phyloP scores from a whole-genome alignment of 2,329 filamentous ascomycete species.

The Macrophomina pseudophaseolina region DNA sequence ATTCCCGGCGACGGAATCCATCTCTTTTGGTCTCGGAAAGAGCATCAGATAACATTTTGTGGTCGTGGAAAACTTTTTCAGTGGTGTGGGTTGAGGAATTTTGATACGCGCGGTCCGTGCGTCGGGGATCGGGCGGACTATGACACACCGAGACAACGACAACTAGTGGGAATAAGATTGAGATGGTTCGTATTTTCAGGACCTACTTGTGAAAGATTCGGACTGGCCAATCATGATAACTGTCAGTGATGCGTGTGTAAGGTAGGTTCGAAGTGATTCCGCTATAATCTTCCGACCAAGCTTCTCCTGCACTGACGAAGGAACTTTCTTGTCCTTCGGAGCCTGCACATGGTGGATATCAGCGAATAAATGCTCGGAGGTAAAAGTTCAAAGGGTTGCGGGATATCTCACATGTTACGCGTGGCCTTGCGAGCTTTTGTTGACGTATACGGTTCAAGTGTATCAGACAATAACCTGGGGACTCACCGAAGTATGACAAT shows the following conservation, averaged over 20 bases:
- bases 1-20: conserved; percentile 42
- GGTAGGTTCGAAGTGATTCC: too few species aligned
- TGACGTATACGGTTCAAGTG: neutral
- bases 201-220: neutral
- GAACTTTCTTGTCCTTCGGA: neutral
- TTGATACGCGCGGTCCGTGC: conserved; percentile 1
- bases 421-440: neutral
- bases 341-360: neutral
- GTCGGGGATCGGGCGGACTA: neutral
- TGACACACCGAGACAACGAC: neutral
- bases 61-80: neutral
- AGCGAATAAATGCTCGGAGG: too few species aligned
- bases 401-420: neutral
- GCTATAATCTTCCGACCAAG: neutral
- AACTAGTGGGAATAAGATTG: neutral
- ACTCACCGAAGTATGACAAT: too few species aligned
- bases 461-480: neutral
- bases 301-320: neutral
- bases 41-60: neutral
- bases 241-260: neutral
- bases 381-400: too few species aligned
- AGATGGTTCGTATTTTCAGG: neutral
- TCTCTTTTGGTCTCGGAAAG: neutral
- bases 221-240: too few species aligned
- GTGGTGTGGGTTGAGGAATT: conserved; percentile 6